Evolutionary conservation across 1,139 yeast species (phyloP).

Genomic region (Yamadazyma sp.): DNA sequence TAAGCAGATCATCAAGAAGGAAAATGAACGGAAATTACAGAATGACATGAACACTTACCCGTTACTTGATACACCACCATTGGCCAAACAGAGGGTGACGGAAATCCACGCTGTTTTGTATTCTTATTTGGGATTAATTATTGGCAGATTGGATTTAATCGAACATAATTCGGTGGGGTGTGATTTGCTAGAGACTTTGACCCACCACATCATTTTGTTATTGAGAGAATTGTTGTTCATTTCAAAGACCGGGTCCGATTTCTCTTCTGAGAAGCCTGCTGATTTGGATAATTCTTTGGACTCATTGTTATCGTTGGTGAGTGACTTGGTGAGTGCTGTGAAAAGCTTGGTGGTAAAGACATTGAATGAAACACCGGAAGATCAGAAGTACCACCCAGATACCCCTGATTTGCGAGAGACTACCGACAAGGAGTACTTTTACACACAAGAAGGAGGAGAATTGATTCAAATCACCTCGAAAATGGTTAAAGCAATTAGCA

Average conservation of each 20-base stretch:
- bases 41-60: constrained; percentile 45
- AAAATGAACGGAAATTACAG: constrained; percentile 35
- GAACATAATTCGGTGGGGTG: constrained; percentile 73
- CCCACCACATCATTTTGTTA: constrained; percentile 66
- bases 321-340: constrained; percentile 64
- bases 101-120: constrained; percentile 73
- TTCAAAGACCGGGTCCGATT: constrained; percentile 54
- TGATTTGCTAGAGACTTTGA: constrained; percentile 61
- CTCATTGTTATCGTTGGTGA: constrained; percentile 56
- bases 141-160: constrained; percentile 72
- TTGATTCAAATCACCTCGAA: constrained; percentile 61
- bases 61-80: constrained; percentile 56
- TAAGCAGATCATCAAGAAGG: constrained; percentile 37
- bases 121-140: constrained; percentile 67
- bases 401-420: constrained; percentile 8
- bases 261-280: constrained; percentile 39
- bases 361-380: constrained; percentile 38
- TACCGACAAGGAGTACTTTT: constrained; percentile 40
- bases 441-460: constrained; percentile 66
- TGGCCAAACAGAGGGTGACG: constrained; percentile 66
- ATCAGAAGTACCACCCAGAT: constrained; percentile 15
- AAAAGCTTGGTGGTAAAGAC: constrained; percentile 61
- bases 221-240: constrained; percentile 64
- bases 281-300: constrained; percentile 59
- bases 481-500: constrained; percentile 59